Conservation (phyloP, 495 filamentous ascomycete genomes). For the Penicillium silybi region DNA sequence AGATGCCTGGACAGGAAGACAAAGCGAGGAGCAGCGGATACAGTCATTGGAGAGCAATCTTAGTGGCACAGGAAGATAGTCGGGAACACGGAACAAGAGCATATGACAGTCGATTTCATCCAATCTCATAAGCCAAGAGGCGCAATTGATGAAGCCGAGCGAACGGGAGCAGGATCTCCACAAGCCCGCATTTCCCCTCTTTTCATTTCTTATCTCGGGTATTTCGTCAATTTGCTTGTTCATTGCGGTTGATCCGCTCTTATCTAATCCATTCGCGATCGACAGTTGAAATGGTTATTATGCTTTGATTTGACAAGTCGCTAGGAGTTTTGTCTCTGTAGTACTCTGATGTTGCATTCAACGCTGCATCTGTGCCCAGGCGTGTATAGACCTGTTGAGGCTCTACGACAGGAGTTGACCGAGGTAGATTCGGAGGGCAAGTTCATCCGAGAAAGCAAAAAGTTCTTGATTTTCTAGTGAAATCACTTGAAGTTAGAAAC, state of each 20-base stretch:
- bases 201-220: neutral
- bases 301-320: neutral
- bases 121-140: neutral
- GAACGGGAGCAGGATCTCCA: neutral
- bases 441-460: neutral
- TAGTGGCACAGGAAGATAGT: neutral
- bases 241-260: neutral
- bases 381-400: neutral
- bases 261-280: neutral
- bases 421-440: neutral
- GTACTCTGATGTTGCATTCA: neutral
- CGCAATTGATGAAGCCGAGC: neutral
- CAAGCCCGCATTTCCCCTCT: neutral
- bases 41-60: neutral
- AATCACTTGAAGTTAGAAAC: neutral
- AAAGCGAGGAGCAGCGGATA: too few species aligned
- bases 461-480: too few species aligned
- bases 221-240: neutral
- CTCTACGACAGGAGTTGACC: neutral
- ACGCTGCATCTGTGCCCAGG: neutral
- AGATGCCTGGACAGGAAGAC: too few species aligned
- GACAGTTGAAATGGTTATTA: neutral
- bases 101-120: neutral
- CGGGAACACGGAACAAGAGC: neutral
- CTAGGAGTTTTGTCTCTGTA: neutral